Base-by-base conservation (phyloP, 2,329 filamentous ascomycete species). In the Lasiodiplodia citricola region DNA sequence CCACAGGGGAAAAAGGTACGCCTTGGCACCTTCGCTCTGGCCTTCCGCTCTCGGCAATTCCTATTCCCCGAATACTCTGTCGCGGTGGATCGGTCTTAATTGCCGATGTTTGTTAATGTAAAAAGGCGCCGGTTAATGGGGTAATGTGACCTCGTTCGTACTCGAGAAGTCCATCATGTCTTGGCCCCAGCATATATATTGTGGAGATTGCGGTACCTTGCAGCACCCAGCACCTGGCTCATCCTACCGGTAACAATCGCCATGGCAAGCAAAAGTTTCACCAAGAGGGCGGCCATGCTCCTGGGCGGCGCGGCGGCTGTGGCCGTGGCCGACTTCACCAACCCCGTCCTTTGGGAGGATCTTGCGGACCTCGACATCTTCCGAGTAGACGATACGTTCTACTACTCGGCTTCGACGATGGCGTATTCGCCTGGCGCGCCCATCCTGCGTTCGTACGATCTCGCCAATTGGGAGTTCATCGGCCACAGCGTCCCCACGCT, bases 391-490 rank as follows among this genome's bases (percentile, higher is more conserved):
- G 81, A 86, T 70, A 81, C 81, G 2, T 85, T 82, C 74, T 88
- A 88, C 75, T 86, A 85, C 72, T 85, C 84, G 0, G 84, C 86
- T 0, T 88, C 86, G 1, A 87, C 82, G 7, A 86, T 88, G 73
- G 84, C 86, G 64, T 88, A 85, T 73, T 86, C 83, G 13, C 83
- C 87, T 0, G 87, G 86, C 11, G 87, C 87, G 0, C 86, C 87
- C 0, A 80, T 89, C 2, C 78, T 89, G 0, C 80, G 81, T 28
- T 88, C 87, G 0, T 83, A 83, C 63, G 86, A 89, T 72, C 81
- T 89, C 0, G 81, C 85, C 41, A 86, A 81, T 63, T 88, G 83
- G 73, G 82, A 82, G 10, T 79, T 77, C 6, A 77, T 80, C 11
- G 75, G 76, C 2, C 80, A 82, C 71, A 79, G 77, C 38, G 77